Evolutionary conservation across 1,284 basidiomycete genomes (phyloP), one percentile per base, ranked within the genome.

Genomic region (Ganoderma resinaceum): DNA sequence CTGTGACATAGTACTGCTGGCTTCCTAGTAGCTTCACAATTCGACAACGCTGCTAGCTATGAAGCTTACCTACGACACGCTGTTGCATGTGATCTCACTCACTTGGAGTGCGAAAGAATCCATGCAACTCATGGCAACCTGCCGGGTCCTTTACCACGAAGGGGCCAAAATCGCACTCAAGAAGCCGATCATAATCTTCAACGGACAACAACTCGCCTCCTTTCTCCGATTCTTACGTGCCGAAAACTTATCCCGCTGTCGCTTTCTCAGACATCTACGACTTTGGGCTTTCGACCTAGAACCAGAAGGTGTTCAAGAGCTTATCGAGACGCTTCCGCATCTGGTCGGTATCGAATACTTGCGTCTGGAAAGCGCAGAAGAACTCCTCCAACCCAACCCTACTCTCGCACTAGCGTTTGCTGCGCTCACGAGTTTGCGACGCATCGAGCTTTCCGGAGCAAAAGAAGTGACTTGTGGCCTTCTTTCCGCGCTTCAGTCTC

Each of bases 91-190:
- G 23, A 49, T 49, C 11, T 49, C 46, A 9, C 9, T 49, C 9
- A 12, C 46, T n/a, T n/a, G n/a, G 46, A 23, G 12, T 26, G 46
- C 9, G 2, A 9, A 61, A 43, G 0, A 49, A 73, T 8, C 74
- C 77, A 0, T 81, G 78, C 60, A 76, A 74, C 55, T 57, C 55
- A 57, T 57, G 7, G 55, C 31, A 8, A 57, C 55, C 16, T 57
- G 55, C 8, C 55, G 33, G 20, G 8, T n/a, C 33, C 55, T 57
- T 3, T 57, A 57, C 20, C 33, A 31, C 33, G 31, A 57, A 35
- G 55, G 55, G 9, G 5, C 31, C 16, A 57, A 57, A 16, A 37
- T 57, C 29, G 31, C 33, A 7, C 55, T 57, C 55, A 57, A 37
- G 55, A 35, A 57, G 16, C 31, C 31, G 1, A 6, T n/a, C 20